Evolutionary conservation across 495 filamentous ascomycete genomes (phyloP).

Genomic region (Penicillium turbatum): DNA sequence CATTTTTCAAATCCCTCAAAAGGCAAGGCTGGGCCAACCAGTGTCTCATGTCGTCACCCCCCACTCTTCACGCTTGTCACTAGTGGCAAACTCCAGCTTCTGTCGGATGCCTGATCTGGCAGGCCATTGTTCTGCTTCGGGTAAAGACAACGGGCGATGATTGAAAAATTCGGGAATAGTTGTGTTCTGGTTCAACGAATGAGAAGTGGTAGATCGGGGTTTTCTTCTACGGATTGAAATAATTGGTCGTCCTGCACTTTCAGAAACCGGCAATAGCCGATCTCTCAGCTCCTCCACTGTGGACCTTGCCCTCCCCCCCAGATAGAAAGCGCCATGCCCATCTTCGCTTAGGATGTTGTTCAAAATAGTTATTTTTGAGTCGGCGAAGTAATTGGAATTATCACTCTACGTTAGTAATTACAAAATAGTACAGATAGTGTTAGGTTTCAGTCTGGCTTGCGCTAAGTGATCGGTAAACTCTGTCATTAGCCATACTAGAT

Average conservation of each 20-base stretch:
- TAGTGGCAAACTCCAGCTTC: slow-evolving; percentile 10
- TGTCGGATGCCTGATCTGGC: background rate
- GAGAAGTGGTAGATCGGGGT: background rate
- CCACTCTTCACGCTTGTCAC: background rate
- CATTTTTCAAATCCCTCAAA: slow-evolving; percentile 23
- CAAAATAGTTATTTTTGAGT: too few relatives aligned
- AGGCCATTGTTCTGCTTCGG: background rate
- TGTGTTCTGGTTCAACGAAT: background rate
- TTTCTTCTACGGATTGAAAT: background rate
- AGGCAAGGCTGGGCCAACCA: background rate
- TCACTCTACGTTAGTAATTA: too few relatives aligned
- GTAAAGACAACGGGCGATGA: background rate
- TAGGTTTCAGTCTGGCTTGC: too few relatives aligned
- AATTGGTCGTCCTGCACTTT: too few relatives aligned
- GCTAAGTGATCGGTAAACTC: background rate
- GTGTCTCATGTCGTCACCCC: background rate
- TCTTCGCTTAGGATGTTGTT: background rate
- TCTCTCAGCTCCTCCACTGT: slow-evolving; percentile 5
- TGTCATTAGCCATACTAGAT: too few relatives aligned
- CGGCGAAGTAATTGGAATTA: too few relatives aligned
- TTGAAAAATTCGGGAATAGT: background rate
- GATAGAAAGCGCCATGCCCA: background rate
- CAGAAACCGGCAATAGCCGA: background rate
- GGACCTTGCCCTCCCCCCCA: background rate
- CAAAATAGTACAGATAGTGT: too few relatives aligned